These are phyloP conservation scores for Begonia loranthoides DNA, from an alignment of 306 rosid genomes.

Conservation along the genomic window DNA sequence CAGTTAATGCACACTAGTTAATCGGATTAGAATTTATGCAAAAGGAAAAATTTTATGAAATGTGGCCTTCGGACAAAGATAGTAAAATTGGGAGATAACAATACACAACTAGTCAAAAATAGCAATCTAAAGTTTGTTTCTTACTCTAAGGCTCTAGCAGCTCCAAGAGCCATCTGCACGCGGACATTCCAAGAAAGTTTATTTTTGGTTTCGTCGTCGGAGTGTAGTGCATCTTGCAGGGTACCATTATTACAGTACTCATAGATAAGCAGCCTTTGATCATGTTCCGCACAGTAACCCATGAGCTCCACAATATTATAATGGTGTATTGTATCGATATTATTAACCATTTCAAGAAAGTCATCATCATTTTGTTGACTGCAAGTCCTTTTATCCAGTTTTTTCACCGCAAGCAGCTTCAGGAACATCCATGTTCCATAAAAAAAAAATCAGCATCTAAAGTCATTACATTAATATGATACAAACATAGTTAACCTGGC, in stretches of 20 bases:
- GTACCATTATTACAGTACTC: conserved; percentile 83
- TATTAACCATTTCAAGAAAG: conserved; percentile 70
- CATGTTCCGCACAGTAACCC: conserved; percentile 93
- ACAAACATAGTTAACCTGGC: too few species aligned
- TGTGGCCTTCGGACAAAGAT: too few species aligned
- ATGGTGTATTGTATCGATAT: conserved; percentile 66
- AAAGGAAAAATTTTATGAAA: too few species aligned
- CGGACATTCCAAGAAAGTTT: conserved; percentile 75
- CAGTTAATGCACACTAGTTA: too few species aligned
- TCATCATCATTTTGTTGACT: conserved; percentile 62
- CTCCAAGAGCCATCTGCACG: conserved; percentile 80
- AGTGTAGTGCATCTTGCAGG: conserved; percentile 69
- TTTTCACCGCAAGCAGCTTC: conserved; percentile 82
- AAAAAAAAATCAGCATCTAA: too few species aligned
- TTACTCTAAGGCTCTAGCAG: conserved; percentile 97
- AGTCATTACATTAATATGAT: too few species aligned
- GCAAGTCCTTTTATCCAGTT: conserved; percentile 58
- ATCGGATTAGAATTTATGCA: too few species aligned
- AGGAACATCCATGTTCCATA: conserved; percentile 14
- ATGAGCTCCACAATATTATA: conserved; percentile 72
- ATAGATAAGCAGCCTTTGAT: conserved; percentile 81
- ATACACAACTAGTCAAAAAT: too few species aligned
- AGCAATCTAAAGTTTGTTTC: conserved; percentile 1
- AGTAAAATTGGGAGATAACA: too few species aligned
- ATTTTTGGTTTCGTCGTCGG: conserved; percentile 53